phyloP scores from a whole-genome alignment of 352 stramenopile genomes.

The Aphanomyces astaci region DNA sequence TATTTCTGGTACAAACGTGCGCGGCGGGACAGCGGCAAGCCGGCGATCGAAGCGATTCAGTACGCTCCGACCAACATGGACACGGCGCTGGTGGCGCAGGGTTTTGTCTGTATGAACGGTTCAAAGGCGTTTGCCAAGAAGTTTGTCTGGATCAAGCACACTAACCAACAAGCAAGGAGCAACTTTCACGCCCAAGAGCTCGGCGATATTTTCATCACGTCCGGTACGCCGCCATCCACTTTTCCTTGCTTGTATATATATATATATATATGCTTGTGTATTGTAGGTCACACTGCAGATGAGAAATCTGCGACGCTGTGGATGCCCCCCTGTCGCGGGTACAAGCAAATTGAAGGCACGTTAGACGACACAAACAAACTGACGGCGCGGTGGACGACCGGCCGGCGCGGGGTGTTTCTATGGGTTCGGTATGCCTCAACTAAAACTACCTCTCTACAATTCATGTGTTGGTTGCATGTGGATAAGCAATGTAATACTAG shows the following conservation, averaged over 20 bases:
- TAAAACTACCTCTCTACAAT: too few species aligned
- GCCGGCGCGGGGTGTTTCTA: slow-evolving; percentile 49
- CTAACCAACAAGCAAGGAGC: not conserved
- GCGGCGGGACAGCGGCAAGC: slow-evolving; percentile 48
- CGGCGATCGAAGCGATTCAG: slow-evolving; percentile 55
- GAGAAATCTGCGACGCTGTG: slow-evolving; percentile 38
- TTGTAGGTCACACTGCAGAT: slow-evolving; percentile 3
- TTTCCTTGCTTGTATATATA: not conserved
- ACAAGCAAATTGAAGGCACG: slow-evolving; percentile 60
- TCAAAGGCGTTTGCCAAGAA: slow-evolving; percentile 3
- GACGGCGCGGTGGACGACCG: not conserved
- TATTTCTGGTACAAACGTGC: slow-evolving; percentile 57
- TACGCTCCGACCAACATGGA: slow-evolving; percentile 54
- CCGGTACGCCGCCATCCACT: not conserved
- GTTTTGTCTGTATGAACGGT: slow-evolving; percentile 49
- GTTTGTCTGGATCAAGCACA: slow-evolving; percentile 11
- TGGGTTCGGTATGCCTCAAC: slow-evolving; percentile 36
- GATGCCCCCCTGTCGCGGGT: slow-evolving; percentile 59
- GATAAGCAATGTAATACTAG: too few species aligned
- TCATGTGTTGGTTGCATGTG: too few species aligned
- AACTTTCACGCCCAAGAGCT: not conserved
- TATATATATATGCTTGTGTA: not conserved
- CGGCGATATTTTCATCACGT: slow-evolving; percentile 49
- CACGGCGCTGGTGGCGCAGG: slow-evolving; percentile 62
- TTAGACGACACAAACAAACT: slow-evolving; percentile 50